phyloP scores from a whole-genome alignment of 2,329 filamentous ascomycete genomes.

The Paecilomyces variotii region DNA sequence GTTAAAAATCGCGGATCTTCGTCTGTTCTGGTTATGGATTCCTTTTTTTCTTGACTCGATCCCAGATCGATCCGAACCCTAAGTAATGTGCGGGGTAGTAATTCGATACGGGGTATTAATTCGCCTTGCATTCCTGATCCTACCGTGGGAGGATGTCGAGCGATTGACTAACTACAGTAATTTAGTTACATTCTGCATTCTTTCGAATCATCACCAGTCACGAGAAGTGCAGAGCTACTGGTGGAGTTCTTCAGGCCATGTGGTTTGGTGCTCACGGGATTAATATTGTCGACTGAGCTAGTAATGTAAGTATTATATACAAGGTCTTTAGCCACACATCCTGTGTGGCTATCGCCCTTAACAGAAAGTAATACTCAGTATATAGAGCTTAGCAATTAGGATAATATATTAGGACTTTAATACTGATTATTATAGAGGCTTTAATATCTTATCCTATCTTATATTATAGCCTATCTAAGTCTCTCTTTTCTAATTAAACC shows the following conservation, averaged over 20 bases:
- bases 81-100: not conserved
- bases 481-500: no score
- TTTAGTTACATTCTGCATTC: not conserved
- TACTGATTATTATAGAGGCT: no score
- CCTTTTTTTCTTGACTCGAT: not conserved
- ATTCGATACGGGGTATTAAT: not conserved
- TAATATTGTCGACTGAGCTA: not conserved
- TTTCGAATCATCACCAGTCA: not conserved
- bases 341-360: no score
- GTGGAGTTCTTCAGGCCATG: not conserved
- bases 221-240: not conserved
- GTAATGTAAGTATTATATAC: not conserved
- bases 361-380: no score
- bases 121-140: not conserved
- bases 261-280: not conserved
- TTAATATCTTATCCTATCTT: no score
- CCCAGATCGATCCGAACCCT: not conserved
- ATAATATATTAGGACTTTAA: no score
- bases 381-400: no score
- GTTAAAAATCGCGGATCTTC: not conserved
- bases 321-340: no score
- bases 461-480: no score
- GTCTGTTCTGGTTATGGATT: not conserved
- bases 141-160: not conserved
- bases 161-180: not conserved